These are phyloP conservation scores for Glutinoglossum americanum DNA, from an alignment of 495 filamentous ascomycete species.

Conservation along the genomic window DNA sequence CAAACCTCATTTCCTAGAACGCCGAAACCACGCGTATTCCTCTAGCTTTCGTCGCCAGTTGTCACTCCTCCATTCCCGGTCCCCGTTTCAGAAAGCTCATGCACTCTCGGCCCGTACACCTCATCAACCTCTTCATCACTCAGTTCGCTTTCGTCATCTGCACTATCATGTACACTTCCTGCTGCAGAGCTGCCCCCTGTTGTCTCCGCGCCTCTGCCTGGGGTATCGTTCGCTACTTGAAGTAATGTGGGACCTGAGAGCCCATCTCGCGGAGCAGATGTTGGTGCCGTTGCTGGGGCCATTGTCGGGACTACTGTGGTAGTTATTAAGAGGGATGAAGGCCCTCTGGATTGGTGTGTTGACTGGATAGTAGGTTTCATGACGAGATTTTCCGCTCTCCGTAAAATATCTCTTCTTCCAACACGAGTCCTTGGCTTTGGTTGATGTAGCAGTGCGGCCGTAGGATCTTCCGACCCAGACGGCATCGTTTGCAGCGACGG, in stretches of 20 bases:
- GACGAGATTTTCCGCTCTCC: constrained; percentile 27
- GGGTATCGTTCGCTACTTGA: constrained; percentile 16
- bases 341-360: constrained; percentile 8
- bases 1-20: not conserved
- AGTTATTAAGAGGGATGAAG: not conserved
- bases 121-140: constrained; percentile 39
- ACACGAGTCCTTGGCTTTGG: constrained; percentile 1
- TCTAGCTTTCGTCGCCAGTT: not conserved
- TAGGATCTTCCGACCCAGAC: not conserved
- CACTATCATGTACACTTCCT: constrained; percentile 48
- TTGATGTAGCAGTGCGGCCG: not conserved
- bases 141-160: constrained; percentile 63
- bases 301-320: not conserved
- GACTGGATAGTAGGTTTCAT: constrained; percentile 14
- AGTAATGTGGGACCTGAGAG: not conserved
- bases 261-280: not conserved
- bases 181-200: constrained; percentile 20
- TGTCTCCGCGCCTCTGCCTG: constrained; percentile 10
- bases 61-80: not conserved
- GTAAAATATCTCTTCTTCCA: constrained; percentile 20
- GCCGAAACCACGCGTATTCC: not conserved
- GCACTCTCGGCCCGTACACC: constrained; percentile 6
- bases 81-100: not conserved
- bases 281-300: not conserved
- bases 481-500: not conserved